These are phyloP conservation scores for Quercus agrifolia DNA, from an alignment of 306 rosid species.

Conservation along the genomic window DNA sequence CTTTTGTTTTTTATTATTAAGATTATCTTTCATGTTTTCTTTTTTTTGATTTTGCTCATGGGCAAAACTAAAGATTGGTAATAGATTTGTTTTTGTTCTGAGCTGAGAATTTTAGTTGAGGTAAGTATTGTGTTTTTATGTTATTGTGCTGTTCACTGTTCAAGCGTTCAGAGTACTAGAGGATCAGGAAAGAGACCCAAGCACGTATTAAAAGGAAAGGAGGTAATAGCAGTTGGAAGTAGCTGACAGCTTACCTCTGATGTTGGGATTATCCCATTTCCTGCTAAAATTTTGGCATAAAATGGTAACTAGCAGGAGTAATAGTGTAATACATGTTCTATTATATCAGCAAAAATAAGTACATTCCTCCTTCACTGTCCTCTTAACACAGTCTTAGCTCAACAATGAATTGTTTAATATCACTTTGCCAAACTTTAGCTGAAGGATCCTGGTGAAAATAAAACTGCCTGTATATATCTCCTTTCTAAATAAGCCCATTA, in stretches of 20 bases:
- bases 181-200: constrained; percentile 19
- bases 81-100: not conserved
- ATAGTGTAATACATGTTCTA: not conserved
- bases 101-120: not conserved
- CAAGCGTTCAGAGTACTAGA: constrained; percentile 3
- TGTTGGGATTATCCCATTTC: not conserved
- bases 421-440: not conserved
- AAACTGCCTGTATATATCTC: not conserved
- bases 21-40: not conserved
- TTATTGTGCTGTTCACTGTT: not conserved
- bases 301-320: not conserved
- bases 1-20: not conserved
- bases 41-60: too few relatives aligned
- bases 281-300: not conserved
- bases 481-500: not conserved
- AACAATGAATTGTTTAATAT: not conserved
- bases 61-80: not conserved
- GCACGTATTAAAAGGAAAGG: constrained; percentile 8
- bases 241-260: not conserved
- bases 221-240: not conserved
- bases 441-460: not conserved
- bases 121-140: not conserved
- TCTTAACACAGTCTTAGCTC: too few relatives aligned
- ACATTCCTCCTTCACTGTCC: too few relatives aligned
- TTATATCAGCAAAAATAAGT: not conserved